Evolutionary conservation across 2,329 filamentous ascomycete species (phyloP), one percentile per base, ranked within the genome.

Genomic region (Alternaria longipes): DNA sequence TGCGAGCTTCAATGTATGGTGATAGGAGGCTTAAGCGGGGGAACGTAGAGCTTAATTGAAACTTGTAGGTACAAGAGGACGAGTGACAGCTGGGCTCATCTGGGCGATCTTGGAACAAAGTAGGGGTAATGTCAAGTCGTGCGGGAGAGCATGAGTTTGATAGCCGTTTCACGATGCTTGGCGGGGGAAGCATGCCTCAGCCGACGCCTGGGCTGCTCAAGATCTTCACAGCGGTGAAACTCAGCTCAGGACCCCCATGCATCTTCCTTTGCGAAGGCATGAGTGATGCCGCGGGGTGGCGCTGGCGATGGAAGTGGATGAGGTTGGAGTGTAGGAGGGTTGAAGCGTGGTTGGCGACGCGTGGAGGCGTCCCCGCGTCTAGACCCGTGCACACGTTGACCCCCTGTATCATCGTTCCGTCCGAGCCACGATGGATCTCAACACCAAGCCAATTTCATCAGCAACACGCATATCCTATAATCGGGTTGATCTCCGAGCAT

Each of bases 141-240:
- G 62, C 49, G 51, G 62, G 36, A 55, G 50, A 52, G 34, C 53
- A 22, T 47, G 59, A 30, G 66, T 68, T 68, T 68, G 64, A 62
- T 55, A 51, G 44, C 57, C 30, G 66, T 68, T 68, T 68, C 66
- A 65, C 51, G 50, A 61, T 18, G 45, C 66, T 68, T 68, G 66
- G 66, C 62, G 56, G 52, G 44, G 60, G 42, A 57, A 42, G 54
- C 32, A 46, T 68, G 64, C 66, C 62, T 68, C 53, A 65, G 55
- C 30, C 52, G 24, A 41, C 18, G 47, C 32, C 53, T 40, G 38
- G 44, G 28, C 51, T 26, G 53, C 32, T 18, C 24, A 36, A 46
- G 30, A 28, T 46, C 22, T 45, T 18, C 20, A 26, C 26, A 16
- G 22, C 28, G 30, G 32, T 36, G 18, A 44, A n/a, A 38, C 28